Evolutionary conservation across 176 grass and related monocot genomes (phyloP).

Genomic region (Thalia dealbata): DNA sequence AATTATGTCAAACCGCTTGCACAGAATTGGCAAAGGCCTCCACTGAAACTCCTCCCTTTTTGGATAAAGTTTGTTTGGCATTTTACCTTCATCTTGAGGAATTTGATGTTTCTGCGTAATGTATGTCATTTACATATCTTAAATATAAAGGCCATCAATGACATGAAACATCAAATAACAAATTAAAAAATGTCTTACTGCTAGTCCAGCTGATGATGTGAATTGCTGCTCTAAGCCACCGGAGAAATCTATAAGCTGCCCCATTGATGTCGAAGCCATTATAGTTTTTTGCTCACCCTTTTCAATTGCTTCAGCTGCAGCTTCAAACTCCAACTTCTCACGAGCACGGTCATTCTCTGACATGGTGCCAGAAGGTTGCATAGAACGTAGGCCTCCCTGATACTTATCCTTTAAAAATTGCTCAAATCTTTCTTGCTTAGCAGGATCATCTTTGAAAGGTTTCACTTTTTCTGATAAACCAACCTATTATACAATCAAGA

Average conservation of each 20-base stretch:
- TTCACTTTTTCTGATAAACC: conserved; percentile 44
- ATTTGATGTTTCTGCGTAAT: conserved; percentile 33
- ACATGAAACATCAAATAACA: neutral
- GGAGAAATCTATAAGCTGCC: conserved; percentile 24
- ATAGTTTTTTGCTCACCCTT: conserved; percentile 39
- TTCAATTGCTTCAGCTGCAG: conserved; percentile 78
- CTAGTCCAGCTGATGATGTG: conserved; percentile 45
- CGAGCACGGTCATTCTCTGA: conserved; percentile 78
- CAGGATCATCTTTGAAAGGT: conserved; percentile 74
- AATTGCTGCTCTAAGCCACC: conserved; percentile 49
- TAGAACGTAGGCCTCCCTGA: conserved; percentile 62
- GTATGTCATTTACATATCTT: conserved; percentile 11
- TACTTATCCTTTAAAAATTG: conserved; percentile 87
- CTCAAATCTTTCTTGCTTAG: conserved; percentile 84
- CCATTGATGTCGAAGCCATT: conserved; percentile 30
- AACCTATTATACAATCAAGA: conserved; percentile 42
- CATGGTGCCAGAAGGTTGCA: conserved; percentile 35
- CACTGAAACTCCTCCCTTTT: conserved; percentile 73
- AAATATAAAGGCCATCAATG: conserved; percentile 8
- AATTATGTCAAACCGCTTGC: conserved; percentile 88
- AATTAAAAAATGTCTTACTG: conserved; percentile 33
- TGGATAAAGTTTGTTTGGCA: conserved; percentile 26
- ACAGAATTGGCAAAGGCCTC: conserved; percentile 74
- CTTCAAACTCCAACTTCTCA: conserved; percentile 89
- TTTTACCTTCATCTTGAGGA: conserved; percentile 35